Evolutionary conservation across 345 rosid genomes (phyloP), one percentile per base, ranked within the genome.

Genomic region (Luvunga scandens): DNA sequence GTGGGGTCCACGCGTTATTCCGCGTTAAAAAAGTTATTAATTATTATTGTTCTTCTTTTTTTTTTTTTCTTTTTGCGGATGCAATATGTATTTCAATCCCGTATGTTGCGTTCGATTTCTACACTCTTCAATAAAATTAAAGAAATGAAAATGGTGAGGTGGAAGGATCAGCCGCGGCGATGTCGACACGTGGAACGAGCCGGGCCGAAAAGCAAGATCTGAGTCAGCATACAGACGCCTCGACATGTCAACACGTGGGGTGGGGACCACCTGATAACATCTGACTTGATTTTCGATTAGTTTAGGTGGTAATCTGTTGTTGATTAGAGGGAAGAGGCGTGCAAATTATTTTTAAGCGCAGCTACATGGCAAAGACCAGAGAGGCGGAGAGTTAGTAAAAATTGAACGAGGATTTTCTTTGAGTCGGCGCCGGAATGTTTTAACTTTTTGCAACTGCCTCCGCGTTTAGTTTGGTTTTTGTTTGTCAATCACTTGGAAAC

Each of bases 1-100:
- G 50, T 77, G 30, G 90, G 91, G 88, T 84, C 90, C 92, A 90
- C 90, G 64, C 90, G 90, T 75, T 78, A 45, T 80, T 77, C 60
- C 53, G 59, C n/a, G 45, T 71, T 25, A n/a, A 2, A 14, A 62
- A 16, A 34, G 8, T 9, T 38, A 7, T 36, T 38, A 38, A 10
- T 25, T 21, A 76, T 36, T 0, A 62, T 69, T 50, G 16, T 27
- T 42, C 42, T 42, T 19, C 0, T 19, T 33, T 63, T 73, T 8
- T 39, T 39, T 39, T 9, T 39, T 38, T n/a, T n/a, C 75, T 30
- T 18, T 6, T 16, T 0, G 42, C n/a, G n/a, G n/a, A n/a, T n/a
- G 12, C 38, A 22, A 18, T n/a, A 6, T 0, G 24, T 25, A 62
- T 10, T 61, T 25, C 22, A 16, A 3, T 3, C 1, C 50, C 50